Evolutionary conservation across 176 grass and related monocot genomes (phyloP).

Genomic region (Pharus latifolius): DNA sequence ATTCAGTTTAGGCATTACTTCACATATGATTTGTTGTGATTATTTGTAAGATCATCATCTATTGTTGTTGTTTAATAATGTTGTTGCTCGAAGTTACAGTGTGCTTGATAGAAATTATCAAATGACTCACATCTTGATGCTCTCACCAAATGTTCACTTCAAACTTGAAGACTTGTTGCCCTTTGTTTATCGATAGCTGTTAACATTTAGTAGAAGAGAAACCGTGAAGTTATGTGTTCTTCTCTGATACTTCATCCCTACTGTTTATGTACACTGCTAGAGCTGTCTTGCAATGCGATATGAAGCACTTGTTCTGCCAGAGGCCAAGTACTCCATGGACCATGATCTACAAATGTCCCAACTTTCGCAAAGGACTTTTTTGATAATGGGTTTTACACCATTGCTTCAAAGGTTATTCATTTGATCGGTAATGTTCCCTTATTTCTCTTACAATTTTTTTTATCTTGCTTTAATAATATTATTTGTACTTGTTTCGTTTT

Average conservation of each 20-base stretch:
- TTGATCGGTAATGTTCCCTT: not conserved
- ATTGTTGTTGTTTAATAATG: too few species aligned
- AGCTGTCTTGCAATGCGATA: conserved; percentile 79
- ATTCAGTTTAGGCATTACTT: too few species aligned
- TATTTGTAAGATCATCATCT: too few species aligned
- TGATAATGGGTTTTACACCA: conserved; percentile 71
- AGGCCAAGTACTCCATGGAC: conserved; percentile 22
- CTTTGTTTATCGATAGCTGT: too few species aligned
- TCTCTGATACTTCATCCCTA: not conserved
- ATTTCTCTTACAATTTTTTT: not conserved
- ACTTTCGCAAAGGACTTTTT: conserved; percentile 76
- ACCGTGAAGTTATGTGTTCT: not conserved
- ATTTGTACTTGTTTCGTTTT: not conserved
- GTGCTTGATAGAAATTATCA: not conserved
- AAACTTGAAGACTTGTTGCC: too few species aligned
- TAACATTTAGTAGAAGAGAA: too few species aligned
- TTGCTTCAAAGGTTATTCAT: conserved; percentile 48
- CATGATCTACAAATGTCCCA: conserved; percentile 30
- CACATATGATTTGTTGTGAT: too few species aligned
- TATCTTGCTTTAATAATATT: not conserved
- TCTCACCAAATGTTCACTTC: too few species aligned
- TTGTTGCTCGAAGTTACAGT: not conserved
- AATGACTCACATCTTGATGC: not conserved
- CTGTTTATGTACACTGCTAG: conserved; percentile 1
- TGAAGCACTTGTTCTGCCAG: conserved; percentile 51